Evolutionary conservation across 352 stramenopile species (phyloP), one percentile per base, ranked within the genome.

Genomic region (Phytophthora ohioensis): DNA sequence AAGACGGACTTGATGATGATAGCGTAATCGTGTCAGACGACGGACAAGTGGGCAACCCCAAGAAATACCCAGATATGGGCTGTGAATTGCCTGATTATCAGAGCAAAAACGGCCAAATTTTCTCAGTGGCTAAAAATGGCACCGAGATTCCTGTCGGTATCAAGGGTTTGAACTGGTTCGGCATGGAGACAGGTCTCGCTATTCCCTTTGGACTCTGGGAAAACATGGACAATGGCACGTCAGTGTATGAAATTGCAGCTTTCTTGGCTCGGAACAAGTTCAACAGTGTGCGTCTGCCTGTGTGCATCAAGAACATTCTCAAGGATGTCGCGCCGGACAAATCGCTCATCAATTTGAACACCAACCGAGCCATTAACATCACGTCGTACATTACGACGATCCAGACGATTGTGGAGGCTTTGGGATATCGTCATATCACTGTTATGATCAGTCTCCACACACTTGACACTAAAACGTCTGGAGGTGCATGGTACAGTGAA

Each of bases 371-470:
- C 0, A 77, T 93, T 41, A 85, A 88, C 64, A 74, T 91, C 55
- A 85, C 77, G 52, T 72, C 75, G 49, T 93, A 91, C 70, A 86
- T 88, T n/a, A 85, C 83, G 30, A 82, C 75, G 5, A 67, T 93
- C 48, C 60, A 90, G 68, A 79, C 73, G 9, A 79, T 93, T 43
- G 73, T 93, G 2, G 64, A 89, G 49, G 72, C 78, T 3, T 67
- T 93, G 0, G 80, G 74, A 3, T 93, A 93, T 31, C 83, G 85
- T 2, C 73, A 90, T 21, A 85, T 93, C 46, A 70, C 78, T 0
- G 83, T 92, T 32, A 75, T 92, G 62, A 88, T 92, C 65, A 91
- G 82, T 83, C 38, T 93, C 6, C 85, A 93, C 58, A 93, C 85
- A 3, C 41, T 93, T 3, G 69, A 71, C 12, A 56, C 77, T 2